Percentiles rank a stretch among this genome's conserved stretches.
These are phyloP conservation scores for Carallia pectinifolia DNA, from an alignment of 345 rosid species.

Conservation along the genomic window DNA sequence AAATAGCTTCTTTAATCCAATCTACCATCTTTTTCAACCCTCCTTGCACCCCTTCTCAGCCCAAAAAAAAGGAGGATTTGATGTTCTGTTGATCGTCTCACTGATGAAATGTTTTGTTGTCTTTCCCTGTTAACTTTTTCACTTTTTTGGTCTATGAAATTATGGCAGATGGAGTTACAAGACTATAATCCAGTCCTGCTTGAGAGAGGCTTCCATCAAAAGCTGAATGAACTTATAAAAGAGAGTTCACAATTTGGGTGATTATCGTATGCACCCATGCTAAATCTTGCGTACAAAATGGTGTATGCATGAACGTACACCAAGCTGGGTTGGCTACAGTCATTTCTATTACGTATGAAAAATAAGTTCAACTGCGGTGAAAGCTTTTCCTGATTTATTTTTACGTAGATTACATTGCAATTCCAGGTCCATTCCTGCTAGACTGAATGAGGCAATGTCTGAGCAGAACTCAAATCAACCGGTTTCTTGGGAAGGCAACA, in stretches of 20 bases:
- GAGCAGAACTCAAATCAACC: conserved; percentile 32
- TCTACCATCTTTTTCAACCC: not conserved
- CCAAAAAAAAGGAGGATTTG: too few species aligned
- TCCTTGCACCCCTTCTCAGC: too few species aligned
- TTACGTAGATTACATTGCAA: conserved; percentile 13
- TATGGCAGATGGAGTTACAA: conserved; percentile 57
- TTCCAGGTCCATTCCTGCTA: conserved; percentile 45
- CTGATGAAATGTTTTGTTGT: not conserved
- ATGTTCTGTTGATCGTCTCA: too few species aligned
- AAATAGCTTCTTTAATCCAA: not conserved
- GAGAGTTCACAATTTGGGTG: conserved; percentile 83
- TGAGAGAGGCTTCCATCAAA: conserved; percentile 84
- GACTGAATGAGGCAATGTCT: conserved; percentile 27
- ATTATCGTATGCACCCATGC: conserved; percentile 17
- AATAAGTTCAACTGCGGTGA: not conserved
- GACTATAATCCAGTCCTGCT: conserved; percentile 75
- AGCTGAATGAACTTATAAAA: conserved; percentile 59
- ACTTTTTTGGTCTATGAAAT: not conserved
- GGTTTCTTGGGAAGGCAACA: conserved; percentile 25
- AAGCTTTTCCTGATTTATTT: conserved; percentile 12
- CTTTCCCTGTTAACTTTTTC: not conserved
- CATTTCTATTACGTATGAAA: conserved; percentile 5
- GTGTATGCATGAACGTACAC: not conserved
- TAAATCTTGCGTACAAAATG: conserved; percentile 5
- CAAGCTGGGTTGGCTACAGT: not conserved